Percentiles rank a stretch among this genome's conserved stretches.
phyloP scores from a whole-genome alignment of 805 yeast genomes.

The Wickerhamiella slavikovae region DNA sequence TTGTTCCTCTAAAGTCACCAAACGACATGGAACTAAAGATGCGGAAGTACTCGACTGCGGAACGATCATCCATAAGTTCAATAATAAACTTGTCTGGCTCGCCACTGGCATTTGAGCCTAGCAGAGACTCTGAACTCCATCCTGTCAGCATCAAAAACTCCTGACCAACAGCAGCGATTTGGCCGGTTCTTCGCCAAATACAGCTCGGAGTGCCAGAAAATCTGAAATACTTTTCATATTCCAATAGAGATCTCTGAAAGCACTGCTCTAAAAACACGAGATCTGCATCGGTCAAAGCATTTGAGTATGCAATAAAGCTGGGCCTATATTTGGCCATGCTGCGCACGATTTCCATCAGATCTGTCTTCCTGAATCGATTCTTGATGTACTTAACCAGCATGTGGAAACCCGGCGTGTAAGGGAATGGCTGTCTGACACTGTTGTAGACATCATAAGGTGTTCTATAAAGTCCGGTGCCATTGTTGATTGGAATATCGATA shows the following conservation, averaged over 20 bases:
- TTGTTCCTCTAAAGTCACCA: slow-evolving; percentile 74
- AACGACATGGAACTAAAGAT: slow-evolving; percentile 69
- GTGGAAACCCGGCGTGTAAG: slow-evolving; percentile 84
- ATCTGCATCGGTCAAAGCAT: slow-evolving; percentile 74
- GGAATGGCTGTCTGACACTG: slow-evolving; percentile 51
- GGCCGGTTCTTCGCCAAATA: slow-evolving; percentile 92
- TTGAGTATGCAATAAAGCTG: slow-evolving; percentile 79
- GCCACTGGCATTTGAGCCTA: slow-evolving; percentile 27
- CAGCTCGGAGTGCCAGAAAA: slow-evolving; percentile 86
- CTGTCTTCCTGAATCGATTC: slow-evolving; percentile 43
- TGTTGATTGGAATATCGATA: too few species aligned
- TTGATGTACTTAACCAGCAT: slow-evolving; percentile 53
- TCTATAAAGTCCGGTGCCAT: too few species aligned
- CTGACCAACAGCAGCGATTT: slow-evolving; percentile 84
- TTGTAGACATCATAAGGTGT: slow-evolving; percentile 31
- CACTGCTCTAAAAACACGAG: slow-evolving; percentile 90
- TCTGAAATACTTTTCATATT: slow-evolving; percentile 67
- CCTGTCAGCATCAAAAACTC: slow-evolving; percentile 85
- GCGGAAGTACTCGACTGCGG: slow-evolving; percentile 75
- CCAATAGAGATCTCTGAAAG: slow-evolving; percentile 76
- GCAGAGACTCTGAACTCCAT: slow-evolving; percentile 54
- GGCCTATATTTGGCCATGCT: slow-evolving; percentile 84
- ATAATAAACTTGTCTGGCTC: slow-evolving; percentile 16
- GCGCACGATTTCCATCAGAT: slow-evolving; percentile 64
- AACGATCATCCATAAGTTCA: slow-evolving; percentile 70